A percentile compares a stretch with the other conserved stretches of the same genome.
These are phyloP conservation scores for Rhinocladiella similis DNA, from an alignment of 2,329 filamentous ascomycete genomes.

Conservation along the genomic window DNA sequence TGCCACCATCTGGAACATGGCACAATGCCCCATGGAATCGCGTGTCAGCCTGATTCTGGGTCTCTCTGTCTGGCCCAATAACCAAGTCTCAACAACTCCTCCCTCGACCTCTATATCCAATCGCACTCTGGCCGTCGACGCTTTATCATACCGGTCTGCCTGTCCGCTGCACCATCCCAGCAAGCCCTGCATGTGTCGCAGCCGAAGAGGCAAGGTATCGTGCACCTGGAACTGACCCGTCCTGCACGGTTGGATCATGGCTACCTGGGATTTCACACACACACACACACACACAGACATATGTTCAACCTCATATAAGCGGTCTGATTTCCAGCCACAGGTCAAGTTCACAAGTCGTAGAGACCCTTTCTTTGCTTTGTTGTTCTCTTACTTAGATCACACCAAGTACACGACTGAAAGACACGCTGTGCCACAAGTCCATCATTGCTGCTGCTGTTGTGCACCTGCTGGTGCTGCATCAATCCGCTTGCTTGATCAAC, in stretches of 20 bases:
- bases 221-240: too few relatives aligned
- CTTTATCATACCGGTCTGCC: background rate
- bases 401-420: background rate
- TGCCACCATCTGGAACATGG: background rate
- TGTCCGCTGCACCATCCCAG: background rate
- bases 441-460: background rate
- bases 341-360: background rate
- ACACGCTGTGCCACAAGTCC: background rate
- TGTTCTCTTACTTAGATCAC: background rate
- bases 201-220: background rate
- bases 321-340: background rate
- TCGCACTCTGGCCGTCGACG: background rate
- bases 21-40: background rate
- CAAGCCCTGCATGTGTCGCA: background rate
- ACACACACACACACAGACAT: background rate
- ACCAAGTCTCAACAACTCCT: background rate
- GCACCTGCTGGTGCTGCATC: background rate
- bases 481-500: background rate
- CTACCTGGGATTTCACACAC: background rate
- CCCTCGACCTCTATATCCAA: background rate
- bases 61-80: background rate
- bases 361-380: background rate
- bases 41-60: background rate
- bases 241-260: too few relatives aligned
- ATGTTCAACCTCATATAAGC: background rate